Evolutionary conservation across 83 land plant genomes (phyloP).

Genomic region (Diphasiastrum complanatum): DNA sequence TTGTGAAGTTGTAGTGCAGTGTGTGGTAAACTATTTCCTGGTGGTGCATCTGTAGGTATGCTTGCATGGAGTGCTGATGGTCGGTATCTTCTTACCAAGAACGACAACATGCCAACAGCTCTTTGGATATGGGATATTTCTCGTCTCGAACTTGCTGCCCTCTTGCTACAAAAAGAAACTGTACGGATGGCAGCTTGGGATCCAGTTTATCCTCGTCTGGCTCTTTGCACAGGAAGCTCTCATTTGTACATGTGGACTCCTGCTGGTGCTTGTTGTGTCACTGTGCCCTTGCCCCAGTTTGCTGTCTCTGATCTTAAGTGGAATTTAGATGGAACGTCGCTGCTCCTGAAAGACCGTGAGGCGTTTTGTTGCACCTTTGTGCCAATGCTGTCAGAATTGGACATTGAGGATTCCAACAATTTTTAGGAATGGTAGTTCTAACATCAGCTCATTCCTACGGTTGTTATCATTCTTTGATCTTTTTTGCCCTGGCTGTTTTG

Average conservation of each 20-base stretch:
- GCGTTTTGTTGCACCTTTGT: slow-evolving; percentile 83
- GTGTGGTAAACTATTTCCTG: no score
- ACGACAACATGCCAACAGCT: slow-evolving; percentile 88
- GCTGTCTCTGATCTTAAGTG: slow-evolving; percentile 65
- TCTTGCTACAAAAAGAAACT: slow-evolving; percentile 81
- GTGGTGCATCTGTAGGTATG: slow-evolving; percentile 48
- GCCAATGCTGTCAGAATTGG: slow-evolving; percentile 51
- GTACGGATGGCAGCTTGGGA: slow-evolving; percentile 93
- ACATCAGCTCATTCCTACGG: no score
- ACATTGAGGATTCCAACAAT: no score
- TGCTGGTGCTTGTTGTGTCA: slow-evolving; percentile 87
- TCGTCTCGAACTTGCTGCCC: slow-evolving; percentile 78
- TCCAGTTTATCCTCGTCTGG: slow-evolving; percentile 69
- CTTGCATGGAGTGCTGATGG: slow-evolving; percentile 91
- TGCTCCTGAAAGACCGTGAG: slow-evolving; percentile 82
- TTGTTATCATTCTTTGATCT: no score
- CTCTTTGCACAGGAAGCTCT: slow-evolving; percentile 88
- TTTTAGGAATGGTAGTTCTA: no score
- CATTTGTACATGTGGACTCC: slow-evolving; percentile 96
- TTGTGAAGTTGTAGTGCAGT: no score
- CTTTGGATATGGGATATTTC: slow-evolving; percentile 95
- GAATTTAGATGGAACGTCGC: slow-evolving; percentile 78
- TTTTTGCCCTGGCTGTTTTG: no score
- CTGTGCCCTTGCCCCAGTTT: slow-evolving; percentile 69
- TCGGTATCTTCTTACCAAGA: slow-evolving; percentile 80